A percentile compares a stretch with the other conserved stretches of the same genome.
These are phyloP conservation scores for Oryza meyeriana DNA, from an alignment of 176 grass and related monocot genomes.

Conservation along the genomic window DNA sequence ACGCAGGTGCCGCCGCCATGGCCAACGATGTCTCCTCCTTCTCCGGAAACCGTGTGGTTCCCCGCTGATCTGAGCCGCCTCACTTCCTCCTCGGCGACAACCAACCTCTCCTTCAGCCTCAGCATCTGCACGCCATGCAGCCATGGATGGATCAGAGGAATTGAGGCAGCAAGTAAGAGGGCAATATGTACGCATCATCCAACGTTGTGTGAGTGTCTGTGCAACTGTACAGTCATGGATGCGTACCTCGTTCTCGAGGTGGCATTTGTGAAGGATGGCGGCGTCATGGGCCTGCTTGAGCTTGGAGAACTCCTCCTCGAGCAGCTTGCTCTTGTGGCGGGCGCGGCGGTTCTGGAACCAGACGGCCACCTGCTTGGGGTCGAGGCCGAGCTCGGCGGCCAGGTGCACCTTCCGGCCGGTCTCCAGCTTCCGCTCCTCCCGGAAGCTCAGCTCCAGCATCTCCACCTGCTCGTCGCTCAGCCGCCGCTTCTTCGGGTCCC, in stretches of 20 bases:
- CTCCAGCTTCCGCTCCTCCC: slow-evolving; percentile 88
- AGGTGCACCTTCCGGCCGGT: slow-evolving; percentile 84
- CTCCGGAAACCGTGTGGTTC: slow-evolving; percentile 22
- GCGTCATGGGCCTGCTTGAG: slow-evolving; percentile 79
- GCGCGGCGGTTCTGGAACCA: slow-evolving; percentile 99
- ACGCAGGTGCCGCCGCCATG: neutral
- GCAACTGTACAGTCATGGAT: no score
- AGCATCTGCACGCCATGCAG: slow-evolving; percentile 46
- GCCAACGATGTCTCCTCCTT: slow-evolving; percentile 19
- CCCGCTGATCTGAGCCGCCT: slow-evolving; percentile 40
- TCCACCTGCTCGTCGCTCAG: slow-evolving; percentile 81
- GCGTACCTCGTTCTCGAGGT: slow-evolving; percentile 91
- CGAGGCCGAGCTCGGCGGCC: slow-evolving; percentile 75
- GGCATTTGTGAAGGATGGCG: slow-evolving; percentile 74
- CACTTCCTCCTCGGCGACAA: slow-evolving; percentile 54
- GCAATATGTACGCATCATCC: neutral
- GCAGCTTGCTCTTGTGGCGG: slow-evolving; percentile 90
- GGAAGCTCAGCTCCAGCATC: slow-evolving; percentile 83
- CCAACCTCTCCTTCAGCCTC: slow-evolving; percentile 71
- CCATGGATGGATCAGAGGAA: slow-evolving; percentile 1
- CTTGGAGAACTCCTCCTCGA: slow-evolving; percentile 91
- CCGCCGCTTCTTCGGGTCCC: slow-evolving; percentile 70
- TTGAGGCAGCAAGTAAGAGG: neutral
- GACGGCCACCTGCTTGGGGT: slow-evolving; percentile 93
- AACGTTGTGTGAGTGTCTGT: neutral